Base-by-base conservation (phyloP, 2,329 filamentous ascomycete species). In the Epichloe elymi region DNA sequence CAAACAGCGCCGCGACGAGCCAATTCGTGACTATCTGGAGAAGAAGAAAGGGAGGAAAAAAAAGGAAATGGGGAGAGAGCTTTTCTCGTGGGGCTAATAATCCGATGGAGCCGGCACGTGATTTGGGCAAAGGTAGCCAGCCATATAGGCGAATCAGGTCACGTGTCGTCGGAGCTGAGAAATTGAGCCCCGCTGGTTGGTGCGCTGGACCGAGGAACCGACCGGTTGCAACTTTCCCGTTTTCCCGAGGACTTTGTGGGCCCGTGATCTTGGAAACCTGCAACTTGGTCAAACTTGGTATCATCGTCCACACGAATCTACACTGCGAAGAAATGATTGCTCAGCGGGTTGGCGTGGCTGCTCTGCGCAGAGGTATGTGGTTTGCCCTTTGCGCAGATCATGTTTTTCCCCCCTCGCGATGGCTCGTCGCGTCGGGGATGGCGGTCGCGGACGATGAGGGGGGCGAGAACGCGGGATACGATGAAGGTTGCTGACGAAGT, bases 331-430 rank as follows among this genome's bases (percentile, higher is more conserved):
- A 58, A 44, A 82, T 82, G 78, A 75, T 73, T 64, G 71, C 74
- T 62, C 74, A 77, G 61, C 69, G 77, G 69, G 71, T 78, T 61
- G 78, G 77, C 65, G 63, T 79, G 58, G 72, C 74, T 68, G 77
- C 77, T 65, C 67, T 80, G 65, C 76, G 76, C 66, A 73, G 76
- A 75, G 74, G 78, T 80, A 65, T 60, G 72, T 47, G 36, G 6
- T 14, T 36, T 36, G 4, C 3, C 23, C 23, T 12, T 42, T 26
- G 40, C 4, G 8, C 10, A 5, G 5, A 20, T 8, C 1, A 26
- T 1, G 23, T 3, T 2, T 45, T 20, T 3, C 20, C 3, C 20
- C 3, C 2, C n/a, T 20, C n/a, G 4, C 15, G n/a, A 17, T 10
- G 30, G 26, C 10, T 30, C 8, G 26, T 30, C 26, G 26, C 26